Evolutionary conservation across 2,329 filamentous ascomycete species (phyloP), one percentile per base, ranked within the genome.

Genomic region (Colletotrichum paranaense): DNA sequence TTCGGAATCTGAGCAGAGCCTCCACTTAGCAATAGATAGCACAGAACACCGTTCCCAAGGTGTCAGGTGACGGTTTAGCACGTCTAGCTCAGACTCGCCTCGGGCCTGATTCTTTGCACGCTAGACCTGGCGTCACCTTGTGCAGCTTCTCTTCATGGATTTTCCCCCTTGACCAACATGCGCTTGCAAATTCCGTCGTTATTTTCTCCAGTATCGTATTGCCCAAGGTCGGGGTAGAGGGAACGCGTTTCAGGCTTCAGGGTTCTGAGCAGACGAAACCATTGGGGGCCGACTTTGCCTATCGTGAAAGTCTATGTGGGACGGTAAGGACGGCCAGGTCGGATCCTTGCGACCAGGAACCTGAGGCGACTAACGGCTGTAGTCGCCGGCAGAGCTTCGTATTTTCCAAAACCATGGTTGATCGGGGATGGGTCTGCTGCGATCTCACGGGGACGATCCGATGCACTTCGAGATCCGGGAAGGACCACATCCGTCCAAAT

Each of bases 61-160:
- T 22, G 52, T 65, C 62, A 65, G 62, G 32, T 42, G 52, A 46
- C 32, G 32, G 52, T 28, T 56, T 56, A 16, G 52, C 52, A 26
- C n/a, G 62, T 42, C 32, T n/a, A 56, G 62, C 62, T 30, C 32
- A 57, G 62, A 65, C 62, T 42, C 19, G n/a, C 52, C 62, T 56
- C 62, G 62, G 52, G 32, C 24, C 22, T 24, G 62, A 65, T 24
- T 28, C 32, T 9, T 46, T 2, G 22, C 14, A 11, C 55, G 32
- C 22, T 56, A 19, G 32, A n/a, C 9, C 22, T 65, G 19, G 35
- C 22, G 8, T 26, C 22, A 19, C 12, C 32, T 22, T 16, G 9
- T 30, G 5, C 52, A 19, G 26, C 9, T 16, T 12, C 28, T 22
- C 49, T 38, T 56, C 24, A 26, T 12, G 6, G 26, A 16, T 16